Evolutionary conservation across 202 grass and related monocot species (phyloP).

Genomic region (Schoenoplectus triqueter): DNA sequence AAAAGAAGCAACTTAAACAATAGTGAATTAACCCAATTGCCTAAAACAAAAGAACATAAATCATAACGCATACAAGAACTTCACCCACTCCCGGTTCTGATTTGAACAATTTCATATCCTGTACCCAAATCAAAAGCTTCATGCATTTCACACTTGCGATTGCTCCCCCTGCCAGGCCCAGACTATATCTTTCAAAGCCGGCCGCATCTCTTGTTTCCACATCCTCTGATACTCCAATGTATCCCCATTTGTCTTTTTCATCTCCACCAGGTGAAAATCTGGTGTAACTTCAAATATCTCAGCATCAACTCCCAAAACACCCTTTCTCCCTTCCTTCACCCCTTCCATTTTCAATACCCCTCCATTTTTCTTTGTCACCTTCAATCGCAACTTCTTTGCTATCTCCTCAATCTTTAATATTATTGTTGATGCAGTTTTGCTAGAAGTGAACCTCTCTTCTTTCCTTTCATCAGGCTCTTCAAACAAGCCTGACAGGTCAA

Average conservation of each 20-base stretch:
- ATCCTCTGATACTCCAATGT: slow-evolving; percentile 76
- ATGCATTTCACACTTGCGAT: not conserved
- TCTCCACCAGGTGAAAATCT: slow-evolving; percentile 83
- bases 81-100: not conserved
- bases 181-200: slow-evolving; percentile 78
- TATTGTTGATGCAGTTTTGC: slow-evolving; percentile 54
- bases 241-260: slow-evolving; percentile 72
- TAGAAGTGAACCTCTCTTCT: slow-evolving; percentile 75
- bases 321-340: slow-evolving; percentile 62
- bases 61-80: slow-evolving; percentile 11
- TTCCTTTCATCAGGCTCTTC: slow-evolving; percentile 44
- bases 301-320: slow-evolving; percentile 57
- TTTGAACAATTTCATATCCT: not conserved
- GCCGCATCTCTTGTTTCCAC: slow-evolving; percentile 62
- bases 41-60: slow-evolving; percentile 23
- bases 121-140: not conserved
- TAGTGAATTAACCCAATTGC: not conserved
- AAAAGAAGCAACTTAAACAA: not conserved
- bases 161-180: slow-evolving; percentile 90
- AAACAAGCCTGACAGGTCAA: slow-evolving; percentile 93
- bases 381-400: slow-evolving; percentile 62
- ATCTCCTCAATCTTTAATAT: slow-evolving; percentile 68
- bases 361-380: slow-evolving; percentile 61
- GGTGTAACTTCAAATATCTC: slow-evolving; percentile 79
- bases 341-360: slow-evolving; percentile 69